Conservation (phyloP, 148 eudicot species). For the Rhododendron simsii region DNA sequence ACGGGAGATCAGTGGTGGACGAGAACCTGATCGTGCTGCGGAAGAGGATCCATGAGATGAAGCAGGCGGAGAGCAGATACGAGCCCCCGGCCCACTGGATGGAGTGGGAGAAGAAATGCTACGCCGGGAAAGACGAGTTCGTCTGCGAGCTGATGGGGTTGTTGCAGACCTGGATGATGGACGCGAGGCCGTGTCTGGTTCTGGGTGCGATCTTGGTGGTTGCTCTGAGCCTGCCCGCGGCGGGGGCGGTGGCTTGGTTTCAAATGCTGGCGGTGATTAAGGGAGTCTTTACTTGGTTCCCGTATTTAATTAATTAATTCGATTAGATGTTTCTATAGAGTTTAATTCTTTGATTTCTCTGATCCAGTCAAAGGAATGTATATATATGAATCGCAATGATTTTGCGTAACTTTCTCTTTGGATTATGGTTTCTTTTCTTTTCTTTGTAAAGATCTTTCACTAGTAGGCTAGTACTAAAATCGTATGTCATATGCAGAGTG, state of each 20-base stretch:
- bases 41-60: background rate
- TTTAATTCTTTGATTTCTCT: background rate
- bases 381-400: too few species aligned
- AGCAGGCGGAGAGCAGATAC: background rate
- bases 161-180: conserved; percentile 5
- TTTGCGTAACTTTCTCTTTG: background rate
- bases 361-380: too few species aligned
- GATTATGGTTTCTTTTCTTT: background rate
- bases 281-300: background rate
- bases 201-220: conserved; percentile 2
- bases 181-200: background rate
- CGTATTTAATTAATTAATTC: background rate
- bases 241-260: background rate
- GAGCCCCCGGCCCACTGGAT: conserved; percentile 7
- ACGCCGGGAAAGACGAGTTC: conserved; percentile 8
- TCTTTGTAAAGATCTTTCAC: too few species aligned
- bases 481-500: too few species aligned
- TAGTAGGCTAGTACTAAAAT: too few species aligned
- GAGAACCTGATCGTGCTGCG: background rate
- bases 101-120: conserved; percentile 19
- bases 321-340: background rate
- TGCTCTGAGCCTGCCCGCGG: conserved; percentile 5
- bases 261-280: background rate
- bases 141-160: background rate
- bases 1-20: background rate